Conservation (phyloP, 2,329 filamentous ascomycete species). For the Aspergillus phoenicis region DNA sequence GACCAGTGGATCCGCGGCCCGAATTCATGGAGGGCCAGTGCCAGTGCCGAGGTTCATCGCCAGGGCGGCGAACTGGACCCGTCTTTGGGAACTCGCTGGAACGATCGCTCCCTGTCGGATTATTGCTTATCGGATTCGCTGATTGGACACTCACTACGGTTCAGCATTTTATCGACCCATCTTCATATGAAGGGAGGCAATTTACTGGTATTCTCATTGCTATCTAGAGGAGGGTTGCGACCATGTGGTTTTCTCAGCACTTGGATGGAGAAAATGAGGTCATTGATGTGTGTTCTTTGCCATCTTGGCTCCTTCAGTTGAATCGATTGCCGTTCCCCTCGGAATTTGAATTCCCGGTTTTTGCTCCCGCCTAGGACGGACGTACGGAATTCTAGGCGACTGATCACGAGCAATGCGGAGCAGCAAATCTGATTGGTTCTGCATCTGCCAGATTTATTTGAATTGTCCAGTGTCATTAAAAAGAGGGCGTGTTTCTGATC, state of each 20-base stretch:
- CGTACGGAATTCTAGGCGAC: neutral
- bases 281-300: neutral
- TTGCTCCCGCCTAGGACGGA: neutral
- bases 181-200: conserved; percentile 8
- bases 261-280: neutral
- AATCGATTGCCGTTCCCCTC: neutral
- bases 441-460: neutral
- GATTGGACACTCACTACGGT: neutral
- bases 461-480: too few species aligned
- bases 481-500: too few species aligned
- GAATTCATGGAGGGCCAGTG: conserved; percentile 18
- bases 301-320: neutral
- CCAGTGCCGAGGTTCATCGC: conserved; percentile 35
- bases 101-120: neutral
- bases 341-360: conserved; percentile 3
- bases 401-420: neutral
- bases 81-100: neutral
- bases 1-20: conserved; percentile 33
- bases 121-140: neutral
- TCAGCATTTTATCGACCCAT: neutral
- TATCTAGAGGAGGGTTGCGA: neutral
- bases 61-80: conserved; percentile 6
- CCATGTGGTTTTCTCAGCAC: neutral
- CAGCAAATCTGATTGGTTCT: neutral
- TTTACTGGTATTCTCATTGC: neutral